Base-by-base conservation (phyloP, 73 alveolate genomes). In the Paramecium tetraurelia region DNA sequence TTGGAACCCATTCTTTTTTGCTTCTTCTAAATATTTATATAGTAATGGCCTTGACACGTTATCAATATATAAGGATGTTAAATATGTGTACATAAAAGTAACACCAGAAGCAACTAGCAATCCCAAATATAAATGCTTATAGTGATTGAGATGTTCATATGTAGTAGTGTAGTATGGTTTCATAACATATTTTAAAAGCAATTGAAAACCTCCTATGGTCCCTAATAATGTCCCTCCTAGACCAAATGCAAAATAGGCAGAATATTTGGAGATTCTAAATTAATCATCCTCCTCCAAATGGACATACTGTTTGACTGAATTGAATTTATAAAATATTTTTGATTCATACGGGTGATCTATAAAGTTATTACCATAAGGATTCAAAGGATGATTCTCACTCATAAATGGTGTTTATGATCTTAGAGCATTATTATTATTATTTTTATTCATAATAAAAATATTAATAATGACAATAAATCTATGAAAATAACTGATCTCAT, bases 341-440 rank as follows among this genome's bases (percentile, higher is more conserved):
- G 94, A 44, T 72, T 89, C 94, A 89, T 89, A 89, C 27, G 68
- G 72, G 14, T 70, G 88, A 21, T 89, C 92, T 12, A 70, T 48
- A 46, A 58, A 89, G 75, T 89, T 89, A 85, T 40, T 46, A 5
- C 94, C 94, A 71, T 89, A 89, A 71, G 94, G 94, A 31, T 89
- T 89, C 12, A 77, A 71, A 6, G 94, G 92, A 71, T 89, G 70
- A 72, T 75, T 89, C 20, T 89, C 94, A 40, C 92, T 89, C 94
- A 89, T 89, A 70, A 70, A 89, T 43, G 85, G 84, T 48, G 90
- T 72, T 21, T 72, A 8, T 72, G 86, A 72, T 72, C 86, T 72
- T 2, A 72, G 59, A 53, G 69, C 69, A 53, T 53, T 53, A 35
- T 31, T 72, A 16, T 35, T 72, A 33, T 72, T 40, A 21, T 38